Evolutionary conservation across 2,329 filamentous ascomycete genomes (phyloP), one percentile per base, ranked within the genome.

Genomic region (Fusarium penzigii): DNA sequence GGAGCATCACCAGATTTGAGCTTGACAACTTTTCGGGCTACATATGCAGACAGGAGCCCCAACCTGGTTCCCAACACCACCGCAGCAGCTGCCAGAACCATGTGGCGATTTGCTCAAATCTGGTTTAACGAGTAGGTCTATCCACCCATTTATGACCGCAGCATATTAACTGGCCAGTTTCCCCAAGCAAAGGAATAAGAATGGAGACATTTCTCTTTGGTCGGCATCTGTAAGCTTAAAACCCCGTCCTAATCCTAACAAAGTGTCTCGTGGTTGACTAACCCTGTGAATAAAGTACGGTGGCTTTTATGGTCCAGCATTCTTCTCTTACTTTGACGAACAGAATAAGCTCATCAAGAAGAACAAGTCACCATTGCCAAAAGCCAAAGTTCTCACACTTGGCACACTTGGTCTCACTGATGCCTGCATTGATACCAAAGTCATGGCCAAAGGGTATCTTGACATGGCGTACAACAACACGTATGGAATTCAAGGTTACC

Each of bases 401-500:
- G 74, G 74, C 6, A 81, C 85, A 0, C 69, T 90, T 0, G 86
- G 86, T 20, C 84, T 90, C 49, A 74, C 87, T 44, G 88, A 90
- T 65, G 87, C 85, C 4, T 80, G 84, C 49, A 73, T 90, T 17
- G 88, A 91, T 62, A 74, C 79, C 46, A 65, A 83, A 6, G 74
- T 84, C 2, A 82, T 89, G 69, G 74, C 73, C 2, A 76, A 78
- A 2, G 80, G 71, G 53, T 84, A 79, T 53, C 75, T 81, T 0
- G 63, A 69, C 3, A 84, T 83, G 62, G 79, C 80, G 1, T 74
- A 78, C 52, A 83, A 84, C 65, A 88, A 88, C 63, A 84, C 84
- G 0, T 91, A 88, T 62, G 82, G 78, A 5, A 75, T 89, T 39
- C 62, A 80, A 53, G 72, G 79, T 1, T 81, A 87, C 57, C 74